Conservation (phyloP, 352 stramenopile genomes). For the Phytopythium chamaehyphon region DNA sequence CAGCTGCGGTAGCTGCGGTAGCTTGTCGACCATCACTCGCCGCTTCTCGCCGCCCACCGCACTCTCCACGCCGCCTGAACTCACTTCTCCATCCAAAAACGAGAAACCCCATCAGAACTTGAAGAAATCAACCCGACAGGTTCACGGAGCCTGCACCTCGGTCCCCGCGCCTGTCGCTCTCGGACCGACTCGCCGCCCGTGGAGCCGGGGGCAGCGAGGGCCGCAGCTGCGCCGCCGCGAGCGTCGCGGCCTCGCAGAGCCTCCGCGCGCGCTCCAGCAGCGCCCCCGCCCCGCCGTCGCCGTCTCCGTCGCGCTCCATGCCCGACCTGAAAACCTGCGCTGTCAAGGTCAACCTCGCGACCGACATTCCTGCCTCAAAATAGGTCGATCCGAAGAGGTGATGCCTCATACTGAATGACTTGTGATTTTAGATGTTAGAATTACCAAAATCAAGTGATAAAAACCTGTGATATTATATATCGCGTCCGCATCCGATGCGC, state of each 20-base stretch:
- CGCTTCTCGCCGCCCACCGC: too few relatives aligned
- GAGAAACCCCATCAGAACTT: background rate
- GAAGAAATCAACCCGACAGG: background rate
- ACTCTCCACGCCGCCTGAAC: too few relatives aligned
- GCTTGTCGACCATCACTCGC: constrained; percentile 3
- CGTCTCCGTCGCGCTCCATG: constrained; percentile 14
- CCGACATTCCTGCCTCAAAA: background rate
- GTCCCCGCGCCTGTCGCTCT: background rate
- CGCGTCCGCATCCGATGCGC: too few relatives aligned
- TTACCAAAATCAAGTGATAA: too few relatives aligned
- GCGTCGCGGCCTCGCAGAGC: constrained; percentile 29
- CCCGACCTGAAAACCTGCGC: too few relatives aligned
- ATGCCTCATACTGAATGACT: too few relatives aligned
- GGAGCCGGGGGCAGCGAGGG: background rate
- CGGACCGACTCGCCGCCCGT: background rate
- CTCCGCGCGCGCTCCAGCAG: constrained; percentile 41
- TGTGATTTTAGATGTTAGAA: too few relatives aligned
- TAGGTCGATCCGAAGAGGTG: too few relatives aligned
- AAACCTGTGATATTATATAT: too few relatives aligned
- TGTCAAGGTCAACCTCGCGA: background rate
- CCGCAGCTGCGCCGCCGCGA: background rate
- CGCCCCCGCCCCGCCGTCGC: constrained; percentile 16
- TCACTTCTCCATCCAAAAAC: background rate
- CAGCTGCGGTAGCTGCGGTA: constrained; percentile 26
- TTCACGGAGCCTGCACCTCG: background rate